Evolutionary conservation across 1,139 yeast genomes (phyloP).

Genomic region (Kurtzmaniella quercitrusa): DNA sequence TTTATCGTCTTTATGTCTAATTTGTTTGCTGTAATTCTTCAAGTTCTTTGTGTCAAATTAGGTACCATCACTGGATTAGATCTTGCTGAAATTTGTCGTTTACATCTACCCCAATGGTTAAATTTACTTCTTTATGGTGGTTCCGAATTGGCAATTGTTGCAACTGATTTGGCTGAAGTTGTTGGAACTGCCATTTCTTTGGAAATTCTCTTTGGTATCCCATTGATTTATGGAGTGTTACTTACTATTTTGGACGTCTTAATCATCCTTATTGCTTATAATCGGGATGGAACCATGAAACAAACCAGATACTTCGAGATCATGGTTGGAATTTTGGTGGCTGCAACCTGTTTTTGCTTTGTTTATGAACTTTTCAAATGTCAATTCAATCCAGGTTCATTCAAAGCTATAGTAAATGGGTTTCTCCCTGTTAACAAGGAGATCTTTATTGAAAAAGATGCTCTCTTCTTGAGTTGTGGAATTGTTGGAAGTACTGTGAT

Average conservation of each 20-base stretch:
- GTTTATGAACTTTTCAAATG: constrained; percentile 55
- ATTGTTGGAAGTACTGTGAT: constrained; percentile 79
- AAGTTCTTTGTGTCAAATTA: constrained; percentile 65
- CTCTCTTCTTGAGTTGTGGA: constrained; percentile 64
- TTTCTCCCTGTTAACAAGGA: constrained; percentile 50
- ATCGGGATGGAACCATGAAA: constrained; percentile 64
- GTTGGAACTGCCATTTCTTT: constrained; percentile 77
- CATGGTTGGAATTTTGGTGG: constrained; percentile 58
- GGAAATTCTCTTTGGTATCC: constrained; percentile 64
- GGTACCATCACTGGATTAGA: constrained; percentile 80
- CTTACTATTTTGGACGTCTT: constrained; percentile 71
- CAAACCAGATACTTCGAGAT: constrained; percentile 65
- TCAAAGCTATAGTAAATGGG: constrained; percentile 45
- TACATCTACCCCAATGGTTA: constrained; percentile 53
- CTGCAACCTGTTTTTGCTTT: constrained; percentile 65
- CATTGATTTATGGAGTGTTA: constrained; percentile 62
- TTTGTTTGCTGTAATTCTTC: constrained; percentile 67
- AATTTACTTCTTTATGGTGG: constrained; percentile 56
- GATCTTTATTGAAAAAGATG: constrained; percentile 53
- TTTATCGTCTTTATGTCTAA: constrained; percentile 64
- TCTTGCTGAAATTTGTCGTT: constrained; percentile 70
- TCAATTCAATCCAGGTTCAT: constrained; percentile 33
- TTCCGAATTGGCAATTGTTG: constrained; percentile 73
- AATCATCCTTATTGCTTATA: constrained; percentile 63
- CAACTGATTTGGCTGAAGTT: constrained; percentile 80